These are phyloP conservation scores for Colletotrichum graminicola DNA, from an alignment of 2,329 filamentous ascomycete species.

Conservation along the genomic window DNA sequence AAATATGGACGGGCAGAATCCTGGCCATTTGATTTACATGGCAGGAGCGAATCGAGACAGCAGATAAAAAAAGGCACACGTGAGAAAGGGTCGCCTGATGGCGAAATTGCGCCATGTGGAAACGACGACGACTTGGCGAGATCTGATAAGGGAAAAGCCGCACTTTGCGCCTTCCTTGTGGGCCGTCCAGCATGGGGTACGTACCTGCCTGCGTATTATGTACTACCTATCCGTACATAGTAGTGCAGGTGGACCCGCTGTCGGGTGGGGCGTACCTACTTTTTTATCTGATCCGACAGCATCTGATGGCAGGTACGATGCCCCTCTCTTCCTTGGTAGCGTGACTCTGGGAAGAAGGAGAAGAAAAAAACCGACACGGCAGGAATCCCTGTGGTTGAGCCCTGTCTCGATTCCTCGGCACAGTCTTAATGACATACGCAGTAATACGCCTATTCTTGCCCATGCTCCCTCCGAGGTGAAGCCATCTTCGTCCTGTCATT, in stretches of 20 bases:
- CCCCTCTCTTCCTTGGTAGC: conserved; percentile 16
- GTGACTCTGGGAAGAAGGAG: background rate
- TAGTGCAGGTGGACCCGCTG: background rate
- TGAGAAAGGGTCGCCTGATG: conserved; percentile 36
- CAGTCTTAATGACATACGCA: background rate
- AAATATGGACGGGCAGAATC: background rate
- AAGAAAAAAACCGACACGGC: background rate
- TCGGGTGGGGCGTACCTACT: background rate
- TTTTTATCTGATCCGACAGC: conserved; percentile 17
- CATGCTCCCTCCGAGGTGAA: background rate
- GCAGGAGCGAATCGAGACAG: background rate
- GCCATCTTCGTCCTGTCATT: background rate
- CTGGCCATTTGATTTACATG: too few relatives aligned
- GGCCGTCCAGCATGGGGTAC: background rate
- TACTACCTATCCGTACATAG: too few relatives aligned
- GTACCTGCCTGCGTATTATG: too few relatives aligned
- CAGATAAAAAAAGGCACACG: conserved; percentile 14
- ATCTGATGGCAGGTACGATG: background rate
- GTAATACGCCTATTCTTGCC: conserved; percentile 14
- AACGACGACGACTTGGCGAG: conserved; percentile 19
- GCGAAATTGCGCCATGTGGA: conserved; percentile 14
- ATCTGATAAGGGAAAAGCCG: conserved; percentile 40
- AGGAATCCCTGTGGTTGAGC: too few relatives aligned
- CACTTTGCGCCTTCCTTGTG: background rate
- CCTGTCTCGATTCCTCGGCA: background rate